phyloP scores from a whole-genome alignment of 2,329 filamentous ascomycete species.

The Aureobasidium pullulans region DNA sequence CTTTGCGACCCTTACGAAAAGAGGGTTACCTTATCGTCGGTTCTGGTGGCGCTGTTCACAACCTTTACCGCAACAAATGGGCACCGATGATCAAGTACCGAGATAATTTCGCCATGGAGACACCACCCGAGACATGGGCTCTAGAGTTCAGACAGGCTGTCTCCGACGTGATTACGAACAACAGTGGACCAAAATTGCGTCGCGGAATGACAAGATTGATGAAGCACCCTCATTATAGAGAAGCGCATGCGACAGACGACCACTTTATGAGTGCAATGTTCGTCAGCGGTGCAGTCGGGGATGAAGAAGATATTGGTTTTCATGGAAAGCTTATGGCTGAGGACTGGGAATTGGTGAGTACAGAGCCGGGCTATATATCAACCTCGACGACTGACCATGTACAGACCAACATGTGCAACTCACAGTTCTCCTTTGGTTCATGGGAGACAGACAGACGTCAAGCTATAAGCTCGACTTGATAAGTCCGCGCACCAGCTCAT shows the following conservation, averaged over 20 bases:
- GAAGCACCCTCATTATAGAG: slow-evolving; percentile 60
- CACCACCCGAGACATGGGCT: slow-evolving; percentile 52
- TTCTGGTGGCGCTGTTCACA: slow-evolving; percentile 60
- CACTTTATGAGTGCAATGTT: slow-evolving; percentile 62
- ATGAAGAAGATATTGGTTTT: slow-evolving; percentile 18
- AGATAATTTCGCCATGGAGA: slow-evolving; percentile 56
- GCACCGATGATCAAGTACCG: slow-evolving; percentile 54
- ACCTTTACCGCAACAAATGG: slow-evolving; percentile 64
- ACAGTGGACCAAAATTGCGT: slow-evolving; percentile 46
- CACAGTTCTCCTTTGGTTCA: slow-evolving; percentile 48
- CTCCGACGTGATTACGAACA: slow-evolving; percentile 51
- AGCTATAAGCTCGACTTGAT: no score
- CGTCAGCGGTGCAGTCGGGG: slow-evolving; percentile 50
- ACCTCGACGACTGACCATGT: no score
- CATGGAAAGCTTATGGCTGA: slow-evolving; percentile 31
- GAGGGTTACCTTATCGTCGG: slow-evolving; percentile 51
- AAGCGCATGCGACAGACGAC: slow-evolving; percentile 63
- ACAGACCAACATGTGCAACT: slow-evolving; percentile 53
- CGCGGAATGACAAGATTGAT: slow-evolving; percentile 54
- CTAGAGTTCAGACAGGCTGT: slow-evolving; percentile 60
- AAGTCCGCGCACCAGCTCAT: no score
- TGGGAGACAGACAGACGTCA: slow-evolving; percentile 21
- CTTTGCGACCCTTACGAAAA: slow-evolving; percentile 48
- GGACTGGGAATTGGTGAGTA: slow-evolving; percentile 49
- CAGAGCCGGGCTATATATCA: no score